These are phyloP conservation scores for Diplotaxis tenuifolia DNA, from an alignment of 345 rosid species.

Conservation along the genomic window DNA sequence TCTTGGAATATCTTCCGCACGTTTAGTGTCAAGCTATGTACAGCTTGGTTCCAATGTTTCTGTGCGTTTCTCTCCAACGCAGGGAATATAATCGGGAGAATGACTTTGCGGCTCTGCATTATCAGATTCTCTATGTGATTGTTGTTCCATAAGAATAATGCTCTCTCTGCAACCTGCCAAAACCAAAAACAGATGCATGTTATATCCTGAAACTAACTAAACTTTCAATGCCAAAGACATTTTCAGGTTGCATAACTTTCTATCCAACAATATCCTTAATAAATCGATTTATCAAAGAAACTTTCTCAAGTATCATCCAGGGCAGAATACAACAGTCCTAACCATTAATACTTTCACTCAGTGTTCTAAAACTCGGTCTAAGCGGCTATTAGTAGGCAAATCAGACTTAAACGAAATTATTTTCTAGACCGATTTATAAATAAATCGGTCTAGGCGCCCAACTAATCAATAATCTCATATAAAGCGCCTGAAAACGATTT, in stretches of 20 bases:
- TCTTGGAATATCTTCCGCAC: constrained; percentile 63
- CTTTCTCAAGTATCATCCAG: not conserved
- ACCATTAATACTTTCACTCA: not conserved
- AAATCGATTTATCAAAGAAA: not conserved
- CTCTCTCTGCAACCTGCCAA: constrained; percentile 71
- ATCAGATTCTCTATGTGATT: constrained; percentile 69
- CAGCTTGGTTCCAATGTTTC: constrained; percentile 73
- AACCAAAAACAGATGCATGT: constrained; percentile 7
- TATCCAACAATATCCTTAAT: not conserved
- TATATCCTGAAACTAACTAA: too few relatives aligned
- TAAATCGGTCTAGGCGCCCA: not conserved
- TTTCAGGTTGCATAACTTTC: not conserved
- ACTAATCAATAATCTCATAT: not conserved
- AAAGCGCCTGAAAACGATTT: not conserved
- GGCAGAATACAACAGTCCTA: not conserved
- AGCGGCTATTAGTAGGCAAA: not conserved
- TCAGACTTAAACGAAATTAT: too few relatives aligned
- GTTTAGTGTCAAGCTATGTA: constrained; percentile 64
- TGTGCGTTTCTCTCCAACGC: constrained; percentile 60
- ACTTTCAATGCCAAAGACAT: too few relatives aligned
- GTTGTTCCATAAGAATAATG: constrained; percentile 72
- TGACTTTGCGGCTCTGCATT: constrained; percentile 56
- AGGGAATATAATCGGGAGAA: constrained; percentile 63
- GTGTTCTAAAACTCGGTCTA: not conserved
- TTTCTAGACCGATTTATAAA: too few relatives aligned